Evolutionary conservation across 257 asterid species (phyloP).

Genomic region (Solanum lycopersicoides): DNA sequence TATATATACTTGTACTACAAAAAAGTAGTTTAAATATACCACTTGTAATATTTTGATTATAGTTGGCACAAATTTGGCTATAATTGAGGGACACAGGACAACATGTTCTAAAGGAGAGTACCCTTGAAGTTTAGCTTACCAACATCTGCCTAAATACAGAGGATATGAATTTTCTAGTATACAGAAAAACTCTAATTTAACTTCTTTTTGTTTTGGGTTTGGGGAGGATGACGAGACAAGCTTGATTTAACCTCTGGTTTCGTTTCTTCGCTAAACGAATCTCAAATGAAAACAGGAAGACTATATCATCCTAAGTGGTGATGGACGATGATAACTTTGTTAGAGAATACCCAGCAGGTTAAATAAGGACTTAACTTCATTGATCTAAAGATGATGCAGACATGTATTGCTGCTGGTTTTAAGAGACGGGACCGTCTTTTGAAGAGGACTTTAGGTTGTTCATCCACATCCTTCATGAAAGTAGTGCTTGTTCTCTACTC

Average conservation of each 20-base stretch:
- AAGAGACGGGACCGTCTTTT: slow-evolving; percentile 4
- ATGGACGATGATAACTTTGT: background rate
- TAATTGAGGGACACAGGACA: too few relatives aligned
- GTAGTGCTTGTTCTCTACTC: slow-evolving; percentile 18
- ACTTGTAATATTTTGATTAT: too few relatives aligned
- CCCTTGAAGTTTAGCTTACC: too few relatives aligned
- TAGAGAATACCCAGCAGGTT: background rate
- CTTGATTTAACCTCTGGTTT: background rate
- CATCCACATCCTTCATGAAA: background rate
- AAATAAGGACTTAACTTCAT: background rate
- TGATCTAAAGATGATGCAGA: background rate
- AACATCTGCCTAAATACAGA: background rate
- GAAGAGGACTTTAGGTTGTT: slow-evolving; percentile 3
- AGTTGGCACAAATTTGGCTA: too few relatives aligned
- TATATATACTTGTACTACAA: background rate
- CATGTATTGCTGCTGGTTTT: background rate
- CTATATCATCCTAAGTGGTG: background rate
- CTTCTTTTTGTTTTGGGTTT: background rate
- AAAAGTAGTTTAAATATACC: too few relatives aligned
- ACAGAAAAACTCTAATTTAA: background rate
- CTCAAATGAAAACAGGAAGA: background rate
- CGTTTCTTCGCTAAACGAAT: background rate
- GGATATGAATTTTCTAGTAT: background rate
- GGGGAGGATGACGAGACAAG: background rate
- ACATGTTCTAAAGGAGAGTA: too few relatives aligned